Conservation (phyloP, 2,329 filamentous ascomycete genomes). For the Colletotrichum melonis region DNA sequence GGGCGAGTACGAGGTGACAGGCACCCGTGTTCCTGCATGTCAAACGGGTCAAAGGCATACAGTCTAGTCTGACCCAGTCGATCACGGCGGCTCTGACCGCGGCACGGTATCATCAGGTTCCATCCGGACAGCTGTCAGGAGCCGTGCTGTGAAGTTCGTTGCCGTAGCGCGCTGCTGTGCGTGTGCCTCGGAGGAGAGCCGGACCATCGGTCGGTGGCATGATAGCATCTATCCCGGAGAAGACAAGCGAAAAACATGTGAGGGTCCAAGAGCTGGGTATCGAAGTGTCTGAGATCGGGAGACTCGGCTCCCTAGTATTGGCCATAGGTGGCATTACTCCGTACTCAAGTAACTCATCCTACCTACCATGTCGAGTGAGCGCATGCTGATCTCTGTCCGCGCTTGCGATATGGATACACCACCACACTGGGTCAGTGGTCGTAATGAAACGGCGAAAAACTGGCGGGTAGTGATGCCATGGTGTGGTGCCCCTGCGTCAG, state of each 20-base stretch:
- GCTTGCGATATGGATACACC: conserved; percentile 9
- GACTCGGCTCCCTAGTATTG: conserved; percentile 8
- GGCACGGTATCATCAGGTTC: conserved; percentile 9
- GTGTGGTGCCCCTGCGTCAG: conserved; percentile 23
- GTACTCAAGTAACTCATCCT: neutral
- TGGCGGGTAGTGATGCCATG: conserved; percentile 5
- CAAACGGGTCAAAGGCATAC: conserved; percentile 17
- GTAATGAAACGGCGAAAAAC: conserved; percentile 22
- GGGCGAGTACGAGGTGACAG: neutral
- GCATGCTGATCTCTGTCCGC: conserved; percentile 23
- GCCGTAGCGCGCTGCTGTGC: too few relatives aligned
- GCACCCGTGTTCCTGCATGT: conserved; percentile 1
- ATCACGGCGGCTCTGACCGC: conserved; percentile 5
- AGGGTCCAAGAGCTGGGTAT: conserved; percentile 26
- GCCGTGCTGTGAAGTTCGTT: neutral
- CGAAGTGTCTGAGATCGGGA: neutral
- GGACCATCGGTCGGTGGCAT: neutral
- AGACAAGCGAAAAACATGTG: neutral
- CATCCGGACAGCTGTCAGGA: conserved; percentile 13
- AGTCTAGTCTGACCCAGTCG: conserved; percentile 18
- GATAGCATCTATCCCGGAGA: neutral
- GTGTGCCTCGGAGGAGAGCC: neutral
- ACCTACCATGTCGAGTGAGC: conserved; percentile 3
- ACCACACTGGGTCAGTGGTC: neutral
- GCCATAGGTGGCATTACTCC: conserved; percentile 1